A percentile compares a stretch with the other conserved stretches of the same genome.
Conservation (phyloP, 2,329 filamentous ascomycete genomes). For the Aureobasidium zeae region DNA sequence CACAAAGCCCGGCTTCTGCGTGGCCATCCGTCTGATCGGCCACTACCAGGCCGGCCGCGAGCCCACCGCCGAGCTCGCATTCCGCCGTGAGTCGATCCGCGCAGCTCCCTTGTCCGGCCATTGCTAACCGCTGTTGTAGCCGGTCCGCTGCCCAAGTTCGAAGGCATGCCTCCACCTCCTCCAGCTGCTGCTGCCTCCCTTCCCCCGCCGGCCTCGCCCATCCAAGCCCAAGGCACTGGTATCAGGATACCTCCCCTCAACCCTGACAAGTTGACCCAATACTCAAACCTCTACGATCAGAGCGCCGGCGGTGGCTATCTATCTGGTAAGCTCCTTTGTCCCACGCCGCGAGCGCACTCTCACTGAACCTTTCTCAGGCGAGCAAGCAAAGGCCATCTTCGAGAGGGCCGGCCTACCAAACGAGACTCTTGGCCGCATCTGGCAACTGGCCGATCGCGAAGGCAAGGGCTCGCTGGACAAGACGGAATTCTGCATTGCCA, state of each 20-base stretch:
- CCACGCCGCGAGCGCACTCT: constrained; percentile 12
- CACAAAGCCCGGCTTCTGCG: constrained; percentile 84
- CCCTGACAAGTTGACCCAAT: constrained; percentile 82
- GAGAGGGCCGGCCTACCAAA: constrained; percentile 86
- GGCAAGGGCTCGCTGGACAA: constrained; percentile 77
- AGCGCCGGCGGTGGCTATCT: constrained; percentile 71
- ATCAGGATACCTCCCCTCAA: constrained; percentile 83
- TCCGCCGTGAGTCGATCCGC: constrained; percentile 57
- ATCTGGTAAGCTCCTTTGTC: constrained; percentile 41
- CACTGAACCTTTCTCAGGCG: constrained; percentile 43
- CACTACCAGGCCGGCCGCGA: constrained; percentile 85
- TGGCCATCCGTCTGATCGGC: constrained; percentile 87
- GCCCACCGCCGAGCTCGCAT: constrained; percentile 70
- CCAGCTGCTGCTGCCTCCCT: constrained; percentile 22
- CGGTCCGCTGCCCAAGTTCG: constrained; percentile 86
- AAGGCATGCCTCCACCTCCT: constrained; percentile 53
- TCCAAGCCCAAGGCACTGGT: constrained; percentile 33
- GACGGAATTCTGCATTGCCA: constrained; percentile 94
- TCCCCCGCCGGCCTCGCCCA: constrained; percentile 32
- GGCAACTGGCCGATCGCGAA: constrained; percentile 89
- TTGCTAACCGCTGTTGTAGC: constrained; percentile 34
- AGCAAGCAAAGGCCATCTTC: constrained; percentile 87
- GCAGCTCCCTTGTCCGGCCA: not conserved
- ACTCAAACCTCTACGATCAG: constrained; percentile 80
- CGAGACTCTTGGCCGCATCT: constrained; percentile 86